These are phyloP conservation scores for Corynascus novoguineensis DNA, from an alignment of 495 filamentous ascomycete species.

Conservation along the genomic window DNA sequence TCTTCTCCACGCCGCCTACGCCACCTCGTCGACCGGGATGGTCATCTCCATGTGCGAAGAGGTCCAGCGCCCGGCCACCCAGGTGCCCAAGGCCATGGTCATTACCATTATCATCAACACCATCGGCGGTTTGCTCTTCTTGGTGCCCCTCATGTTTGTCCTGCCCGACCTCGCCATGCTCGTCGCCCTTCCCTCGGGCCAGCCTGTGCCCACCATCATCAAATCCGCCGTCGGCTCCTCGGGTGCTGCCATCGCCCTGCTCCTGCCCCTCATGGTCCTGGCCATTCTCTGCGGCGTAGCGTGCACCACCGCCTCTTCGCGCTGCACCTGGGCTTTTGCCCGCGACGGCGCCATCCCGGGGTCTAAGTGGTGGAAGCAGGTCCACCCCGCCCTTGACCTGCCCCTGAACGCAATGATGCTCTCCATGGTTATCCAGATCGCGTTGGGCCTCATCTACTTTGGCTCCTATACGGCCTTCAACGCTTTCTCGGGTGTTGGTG, in stretches of 20 bases:
- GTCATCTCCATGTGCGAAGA: slow-evolving; percentile 51
- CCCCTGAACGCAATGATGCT: slow-evolving; percentile 50
- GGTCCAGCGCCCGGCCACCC: slow-evolving; percentile 41
- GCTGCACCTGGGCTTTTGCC: slow-evolving; percentile 56
- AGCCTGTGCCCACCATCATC: slow-evolving; percentile 45
- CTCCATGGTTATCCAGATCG: slow-evolving; percentile 42
- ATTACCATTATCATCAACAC: slow-evolving; percentile 46
- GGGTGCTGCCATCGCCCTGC: slow-evolving; percentile 42
- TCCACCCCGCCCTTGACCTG: slow-evolving; percentile 43
- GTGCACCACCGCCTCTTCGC: slow-evolving; percentile 55
- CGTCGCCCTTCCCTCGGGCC: slow-evolving; percentile 33
- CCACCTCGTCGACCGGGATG: slow-evolving; percentile 50
- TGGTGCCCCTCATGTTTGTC: slow-evolving; percentile 48
- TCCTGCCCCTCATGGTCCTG: slow-evolving; percentile 45
- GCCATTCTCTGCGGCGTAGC: slow-evolving; percentile 57
- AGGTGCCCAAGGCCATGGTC: slow-evolving; percentile 50
- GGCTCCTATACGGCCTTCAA: slow-evolving; percentile 50
- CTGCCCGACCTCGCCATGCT: slow-evolving; percentile 43
- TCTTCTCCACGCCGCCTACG: slow-evolving; percentile 45
- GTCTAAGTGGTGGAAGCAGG: slow-evolving; percentile 47
- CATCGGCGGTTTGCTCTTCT: slow-evolving; percentile 43
- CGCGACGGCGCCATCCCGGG: slow-evolving; percentile 54
- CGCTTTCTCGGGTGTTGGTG: slow-evolving; percentile 58
- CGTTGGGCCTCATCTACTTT: slow-evolving; percentile 49
- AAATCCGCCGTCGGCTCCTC: slow-evolving; percentile 41